phyloP scores from a whole-genome alignment of 371 early-diverging fungal genomes.

The Mucor lusitanicus region DNA sequence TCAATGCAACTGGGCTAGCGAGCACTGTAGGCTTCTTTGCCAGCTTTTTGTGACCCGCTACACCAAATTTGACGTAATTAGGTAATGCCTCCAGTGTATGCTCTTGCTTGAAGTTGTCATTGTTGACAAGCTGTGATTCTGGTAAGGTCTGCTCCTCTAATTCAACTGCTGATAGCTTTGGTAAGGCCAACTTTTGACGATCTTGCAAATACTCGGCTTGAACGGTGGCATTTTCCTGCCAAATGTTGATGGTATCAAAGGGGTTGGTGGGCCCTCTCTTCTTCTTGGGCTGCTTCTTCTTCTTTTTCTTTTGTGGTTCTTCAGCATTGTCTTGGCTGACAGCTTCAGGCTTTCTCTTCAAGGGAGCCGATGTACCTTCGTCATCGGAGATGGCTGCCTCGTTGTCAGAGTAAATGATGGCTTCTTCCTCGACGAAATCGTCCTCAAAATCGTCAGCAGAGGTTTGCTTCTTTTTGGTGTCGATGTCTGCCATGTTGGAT shows the following conservation, averaged over 20 bases:
- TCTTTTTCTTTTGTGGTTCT: conserved; percentile 30
- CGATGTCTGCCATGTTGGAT: background rate
- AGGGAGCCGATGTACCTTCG: conserved; percentile 17
- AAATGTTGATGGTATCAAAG: conserved; percentile 46
- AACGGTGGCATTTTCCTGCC: conserved; percentile 30
- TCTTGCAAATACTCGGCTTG: conserved; percentile 53
- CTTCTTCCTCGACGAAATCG: conserved; percentile 61
- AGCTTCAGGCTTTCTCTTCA: conserved; percentile 43
- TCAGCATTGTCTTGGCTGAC: conserved; percentile 1
- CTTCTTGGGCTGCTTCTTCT: conserved; percentile 60
- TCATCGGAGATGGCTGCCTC: conserved; percentile 33
- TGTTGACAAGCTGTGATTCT: conserved; percentile 49
- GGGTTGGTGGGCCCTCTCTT: conserved; percentile 40
- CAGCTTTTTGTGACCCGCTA: conserved; percentile 51
- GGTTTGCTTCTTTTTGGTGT: conserved; percentile 16
- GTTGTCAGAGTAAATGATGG: conserved; percentile 39
- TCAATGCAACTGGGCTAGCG: conserved; percentile 67
- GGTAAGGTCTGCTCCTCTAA: conserved; percentile 51
- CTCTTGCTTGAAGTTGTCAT: conserved; percentile 51
- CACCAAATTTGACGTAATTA: conserved; percentile 62
- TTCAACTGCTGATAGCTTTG: conserved; percentile 52
- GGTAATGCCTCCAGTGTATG: conserved; percentile 57
- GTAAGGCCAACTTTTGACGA: conserved; percentile 53
- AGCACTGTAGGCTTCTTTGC: conserved; percentile 51
- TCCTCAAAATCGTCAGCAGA: conserved; percentile 71